phyloP scores from a whole-genome alignment of 495 filamentous ascomycete species.

The Neurospora sp. region DNA sequence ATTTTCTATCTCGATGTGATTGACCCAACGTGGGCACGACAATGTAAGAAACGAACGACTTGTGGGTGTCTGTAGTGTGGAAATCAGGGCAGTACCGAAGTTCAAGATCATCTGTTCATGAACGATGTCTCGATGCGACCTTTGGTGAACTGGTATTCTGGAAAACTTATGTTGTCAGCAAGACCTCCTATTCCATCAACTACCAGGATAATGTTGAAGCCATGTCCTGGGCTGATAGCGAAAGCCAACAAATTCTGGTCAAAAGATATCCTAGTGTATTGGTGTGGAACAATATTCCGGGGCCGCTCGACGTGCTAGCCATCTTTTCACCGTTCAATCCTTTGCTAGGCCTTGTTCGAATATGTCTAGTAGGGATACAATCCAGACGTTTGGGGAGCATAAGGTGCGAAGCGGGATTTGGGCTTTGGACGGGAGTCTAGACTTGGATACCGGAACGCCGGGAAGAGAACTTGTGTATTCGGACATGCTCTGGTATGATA shows the following conservation, averaged over 20 bases:
- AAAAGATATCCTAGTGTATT: not conserved
- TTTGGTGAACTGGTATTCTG: not conserved
- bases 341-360: not conserved
- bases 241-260: not conserved
- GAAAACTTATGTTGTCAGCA: not conserved
- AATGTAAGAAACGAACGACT: not conserved
- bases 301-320: not conserved
- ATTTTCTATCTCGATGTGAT: not conserved
- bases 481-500: not conserved
- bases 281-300: not conserved
- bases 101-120: not conserved
- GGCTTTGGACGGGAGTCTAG: not conserved
- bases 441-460: not conserved
- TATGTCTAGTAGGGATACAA: not conserved
- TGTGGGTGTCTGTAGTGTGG: not conserved
- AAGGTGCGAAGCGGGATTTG: too few relatives aligned
- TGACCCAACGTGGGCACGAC: not conserved
- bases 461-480: not conserved
- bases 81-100: not conserved
- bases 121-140: not conserved
- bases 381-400: not conserved
- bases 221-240: not conserved
- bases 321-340: not conserved
- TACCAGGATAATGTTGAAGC: not conserved
- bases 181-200: not conserved